A percentile compares a stretch with the other conserved stretches of the same genome.
Conservation (phyloP, 1,139 yeast genomes). For the Candida sp. region DNA sequence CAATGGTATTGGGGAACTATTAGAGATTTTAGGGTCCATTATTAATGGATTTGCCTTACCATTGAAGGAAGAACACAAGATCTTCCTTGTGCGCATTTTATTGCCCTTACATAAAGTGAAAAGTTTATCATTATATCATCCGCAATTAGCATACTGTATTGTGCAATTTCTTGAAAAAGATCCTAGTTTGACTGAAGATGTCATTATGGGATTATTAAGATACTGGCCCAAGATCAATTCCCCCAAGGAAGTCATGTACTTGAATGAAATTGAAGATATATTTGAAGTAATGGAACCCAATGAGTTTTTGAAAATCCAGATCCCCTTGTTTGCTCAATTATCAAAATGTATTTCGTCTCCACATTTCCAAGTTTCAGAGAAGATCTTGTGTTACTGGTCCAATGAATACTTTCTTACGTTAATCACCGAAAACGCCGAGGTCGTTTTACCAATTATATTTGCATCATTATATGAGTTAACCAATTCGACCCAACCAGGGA, state of each 20-base stretch:
- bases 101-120: slow-evolving; percentile 93
- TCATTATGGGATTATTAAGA: slow-evolving; percentile 84
- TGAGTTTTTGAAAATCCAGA: slow-evolving; percentile 89
- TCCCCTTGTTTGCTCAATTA: slow-evolving; percentile 90
- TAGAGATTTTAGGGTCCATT: slow-evolving; percentile 93
- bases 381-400: slow-evolving; percentile 91
- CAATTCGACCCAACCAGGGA: slow-evolving; percentile 47
- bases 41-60: slow-evolving; percentile 98
- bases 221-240: slow-evolving; percentile 98
- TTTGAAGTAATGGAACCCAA: slow-evolving; percentile 95
- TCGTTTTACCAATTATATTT: slow-evolving; percentile 87
- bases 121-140: slow-evolving; percentile 85
- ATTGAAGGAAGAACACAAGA: slow-evolving; percentile 93
- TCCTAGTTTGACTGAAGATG: slow-evolving; percentile 89
- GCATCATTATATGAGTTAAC: slow-evolving; percentile 87
- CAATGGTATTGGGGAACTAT: slow-evolving; percentile 92
- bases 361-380: slow-evolving; percentile 97
- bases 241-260: slow-evolving; percentile 93
- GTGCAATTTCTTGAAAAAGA: slow-evolving; percentile 97
- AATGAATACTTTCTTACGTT: slow-evolving; percentile 90
- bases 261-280: slow-evolving; percentile 94
- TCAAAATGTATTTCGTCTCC: slow-evolving; percentile 94
- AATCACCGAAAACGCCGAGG: slow-evolving; percentile 89
- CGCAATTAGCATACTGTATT: slow-evolving; percentile 95
- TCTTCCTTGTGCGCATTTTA: slow-evolving; percentile 82